Evolutionary conservation across 257 asterid genomes (phyloP), one percentile per base, ranked within the genome.

Genomic region (Solanum bulbocastanum): DNA sequence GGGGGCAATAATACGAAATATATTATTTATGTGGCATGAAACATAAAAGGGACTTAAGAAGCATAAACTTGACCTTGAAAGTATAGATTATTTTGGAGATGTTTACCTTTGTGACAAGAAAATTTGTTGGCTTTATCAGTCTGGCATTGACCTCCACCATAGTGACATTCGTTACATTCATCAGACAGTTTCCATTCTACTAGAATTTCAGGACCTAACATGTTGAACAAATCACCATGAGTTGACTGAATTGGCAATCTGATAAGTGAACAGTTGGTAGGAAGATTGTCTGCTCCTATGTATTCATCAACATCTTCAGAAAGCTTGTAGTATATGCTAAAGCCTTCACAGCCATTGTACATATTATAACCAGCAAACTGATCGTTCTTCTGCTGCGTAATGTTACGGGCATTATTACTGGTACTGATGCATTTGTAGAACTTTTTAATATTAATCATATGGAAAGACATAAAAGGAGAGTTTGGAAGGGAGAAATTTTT

Each of bases 391-490:
- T 25, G 44, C 25, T 44, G 66, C 10, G 16, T 40, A 14, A 40
- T n/a, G 83, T 40, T 40, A 3, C 0, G 23, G 60, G 2, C 2
- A 3, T n/a, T 76, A 76, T n/a, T 40, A 40, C 5, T 25, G 23
- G 5, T 44, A 30, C 39, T 25, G 40, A 16, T 65, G 79, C 87
- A 84, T 65, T 69, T 84, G 27, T 2, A 15, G 40, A 39, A 5
- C 4, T 4, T 1, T 0, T 0, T 0, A 23, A 13, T 1, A 11
- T 33, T 11, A 84, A 8, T 0, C n/a, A 84, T 10, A 37, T 8
- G 0, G 75, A 42, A 84, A 13, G 79, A 84, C 6, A 84, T 8
- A 39, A 3, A 84, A 60, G 30, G 62, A n/a, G 79, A 36, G 76
- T 4, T 3, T 2, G 58, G 78, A 84, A 84, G 27, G 36, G 79